Percentiles rank a stretch among this genome's conserved stretches.
Evolutionary conservation across 129 eudicot genomes (phyloP).

Genomic region (Tagetes patula): DNA sequence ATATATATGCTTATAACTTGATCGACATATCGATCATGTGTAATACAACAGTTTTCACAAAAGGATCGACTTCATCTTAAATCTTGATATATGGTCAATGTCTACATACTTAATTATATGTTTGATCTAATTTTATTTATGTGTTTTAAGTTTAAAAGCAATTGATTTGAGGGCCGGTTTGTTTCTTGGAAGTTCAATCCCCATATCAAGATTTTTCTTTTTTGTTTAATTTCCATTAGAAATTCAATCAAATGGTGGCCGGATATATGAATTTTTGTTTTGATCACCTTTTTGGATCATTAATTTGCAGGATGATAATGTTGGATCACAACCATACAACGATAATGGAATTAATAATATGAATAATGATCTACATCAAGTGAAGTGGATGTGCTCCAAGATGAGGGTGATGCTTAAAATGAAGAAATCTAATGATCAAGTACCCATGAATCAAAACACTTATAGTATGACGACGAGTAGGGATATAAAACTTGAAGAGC

Average conservation of each 20-base stretch:
- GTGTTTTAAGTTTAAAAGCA: neutral
- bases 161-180: neutral
- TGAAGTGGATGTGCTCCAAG: conserved; percentile 72
- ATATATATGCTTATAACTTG: neutral
- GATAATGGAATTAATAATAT: conserved; percentile 23
- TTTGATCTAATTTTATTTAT: neutral
- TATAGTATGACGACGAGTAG: conserved; percentile 5
- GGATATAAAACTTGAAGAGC: conserved; percentile 22
- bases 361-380: conserved; percentile 38
- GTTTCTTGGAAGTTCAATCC: neutral
- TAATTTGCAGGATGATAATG: conserved; percentile 39
- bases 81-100: neutral
- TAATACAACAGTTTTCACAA: neutral
- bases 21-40: neutral
- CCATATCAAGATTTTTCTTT: neutral
- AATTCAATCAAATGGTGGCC: neutral
- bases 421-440: conserved; percentile 40
- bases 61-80: conserved; percentile 1
- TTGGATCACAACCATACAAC: conserved; percentile 39
- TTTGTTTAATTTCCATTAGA: neutral
- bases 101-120: neutral
- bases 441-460: conserved; percentile 19
- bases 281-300: conserved; percentile 28
- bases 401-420: conserved; percentile 64
- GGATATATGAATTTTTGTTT: neutral